Evolutionary conservation across 495 filamentous ascomycete species (phyloP).

Genomic region (Paragyromitra xinjiangensis): DNA sequence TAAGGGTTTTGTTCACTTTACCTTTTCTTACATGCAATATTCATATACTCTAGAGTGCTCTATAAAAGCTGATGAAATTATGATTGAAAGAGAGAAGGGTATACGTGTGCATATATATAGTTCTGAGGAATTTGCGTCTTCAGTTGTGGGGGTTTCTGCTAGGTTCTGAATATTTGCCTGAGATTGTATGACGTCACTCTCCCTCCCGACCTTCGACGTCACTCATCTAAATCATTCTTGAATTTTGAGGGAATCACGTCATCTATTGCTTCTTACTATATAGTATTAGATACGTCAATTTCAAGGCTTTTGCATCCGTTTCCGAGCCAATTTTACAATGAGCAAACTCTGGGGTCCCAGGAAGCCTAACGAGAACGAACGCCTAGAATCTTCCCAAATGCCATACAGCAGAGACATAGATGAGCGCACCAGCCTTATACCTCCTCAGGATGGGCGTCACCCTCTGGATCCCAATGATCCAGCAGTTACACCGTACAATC

Average conservation of each 20-base stretch:
- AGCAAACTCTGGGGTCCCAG: conserved; percentile 63
- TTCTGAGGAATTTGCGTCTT: too few species aligned
- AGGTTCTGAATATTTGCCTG: background rate
- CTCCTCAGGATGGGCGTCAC: conserved; percentile 64
- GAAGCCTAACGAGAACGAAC: conserved; percentile 61
- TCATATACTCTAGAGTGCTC: too few species aligned
- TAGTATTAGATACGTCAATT: background rate
- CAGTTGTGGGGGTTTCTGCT: too few species aligned
- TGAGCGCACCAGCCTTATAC: conserved; percentile 79
- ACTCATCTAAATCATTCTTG: conserved; percentile 5
- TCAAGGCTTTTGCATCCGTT: background rate
- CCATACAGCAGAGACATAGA: conserved; percentile 62
- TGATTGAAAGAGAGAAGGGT: too few species aligned
- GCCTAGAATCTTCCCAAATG: conserved; percentile 33
- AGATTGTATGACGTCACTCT: conserved; percentile 4
- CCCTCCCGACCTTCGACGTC: background rate
- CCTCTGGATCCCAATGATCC: conserved; percentile 91
- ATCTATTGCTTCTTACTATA: conserved; percentile 5
- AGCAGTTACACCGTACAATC: conserved; percentile 94
- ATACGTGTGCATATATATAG: too few species aligned
- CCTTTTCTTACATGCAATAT: too few species aligned
- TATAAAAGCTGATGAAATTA: too few species aligned
- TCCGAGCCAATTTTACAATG: conserved; percentile 26
- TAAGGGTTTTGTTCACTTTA: too few species aligned
- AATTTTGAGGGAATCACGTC: background rate